phyloP scores from a whole-genome alignment of 768 basidiomycete genomes.

The Steccherinum ochraceum region DNA sequence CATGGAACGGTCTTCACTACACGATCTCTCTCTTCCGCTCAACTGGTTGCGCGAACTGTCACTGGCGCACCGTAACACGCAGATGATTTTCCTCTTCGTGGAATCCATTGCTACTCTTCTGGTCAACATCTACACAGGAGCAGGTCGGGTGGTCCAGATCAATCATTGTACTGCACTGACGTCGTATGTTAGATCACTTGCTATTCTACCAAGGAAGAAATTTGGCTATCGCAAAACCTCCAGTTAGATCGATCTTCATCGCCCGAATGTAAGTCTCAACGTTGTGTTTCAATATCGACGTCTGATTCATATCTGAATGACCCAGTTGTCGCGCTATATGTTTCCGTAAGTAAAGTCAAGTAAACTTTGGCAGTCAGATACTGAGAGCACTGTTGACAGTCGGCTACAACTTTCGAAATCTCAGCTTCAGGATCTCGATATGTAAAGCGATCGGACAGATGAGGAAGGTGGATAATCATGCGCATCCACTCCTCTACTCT shows the following conservation, averaged over 20 bases:
- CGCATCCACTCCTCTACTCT: not conserved
- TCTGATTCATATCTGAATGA: not conserved
- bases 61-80: constrained; percentile 1
- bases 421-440: not conserved
- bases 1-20: constrained; percentile 22
- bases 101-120: not conserved
- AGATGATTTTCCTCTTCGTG: not conserved
- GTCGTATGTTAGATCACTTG: not conserved
- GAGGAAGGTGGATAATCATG: too few species aligned
- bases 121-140: not conserved
- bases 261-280: constrained; percentile 3
- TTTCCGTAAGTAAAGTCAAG: constrained; percentile 1
- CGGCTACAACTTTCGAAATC: constrained; percentile 3
- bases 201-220: not conserved
- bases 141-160: not conserved
- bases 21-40: constrained; percentile 36
- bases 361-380: not conserved
- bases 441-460: not conserved
- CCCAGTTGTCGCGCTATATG: constrained; percentile 1
- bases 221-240: not conserved
- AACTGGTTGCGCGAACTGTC: constrained; percentile 42
- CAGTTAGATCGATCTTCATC: constrained; percentile 5
- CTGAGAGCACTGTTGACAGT: not conserved
- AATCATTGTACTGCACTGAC: not conserved
- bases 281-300: not conserved